Evolutionary conservation across 306 rosid genomes (phyloP).

Genomic region (Ormosia semicastrata): DNA sequence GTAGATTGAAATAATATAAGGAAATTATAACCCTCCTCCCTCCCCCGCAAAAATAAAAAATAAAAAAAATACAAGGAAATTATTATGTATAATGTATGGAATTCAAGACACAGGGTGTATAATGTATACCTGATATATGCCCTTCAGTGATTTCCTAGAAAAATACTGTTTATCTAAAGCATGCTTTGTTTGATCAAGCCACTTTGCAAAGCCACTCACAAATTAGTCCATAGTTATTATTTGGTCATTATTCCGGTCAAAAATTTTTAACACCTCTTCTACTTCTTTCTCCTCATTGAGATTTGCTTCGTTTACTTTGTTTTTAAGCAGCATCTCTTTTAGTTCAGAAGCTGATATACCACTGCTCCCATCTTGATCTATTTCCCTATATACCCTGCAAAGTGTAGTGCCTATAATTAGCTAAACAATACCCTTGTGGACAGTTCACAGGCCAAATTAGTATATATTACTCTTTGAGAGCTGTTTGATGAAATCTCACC

Average conservation of each 20-base stretch:
- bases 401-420: background rate
- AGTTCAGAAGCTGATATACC: constrained; percentile 40
- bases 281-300: constrained; percentile 32
- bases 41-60: no score
- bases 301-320: constrained; percentile 24
- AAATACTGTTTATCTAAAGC: constrained; percentile 33
- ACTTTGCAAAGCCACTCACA: constrained; percentile 42
- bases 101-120: background rate
- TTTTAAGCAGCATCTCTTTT: constrained; percentile 30
- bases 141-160: constrained; percentile 33
- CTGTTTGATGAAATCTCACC: constrained; percentile 22
- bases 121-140: constrained; percentile 32
- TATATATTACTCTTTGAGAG: background rate
- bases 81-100: background rate
- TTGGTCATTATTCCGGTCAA: constrained; percentile 35
- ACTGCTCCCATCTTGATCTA: constrained; percentile 43
- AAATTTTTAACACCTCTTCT: constrained; percentile 30
- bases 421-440: background rate
- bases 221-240: constrained; percentile 42
- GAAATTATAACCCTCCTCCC: no score
- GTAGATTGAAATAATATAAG: background rate
- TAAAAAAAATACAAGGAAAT: background rate
- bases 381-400: constrained; percentile 44
- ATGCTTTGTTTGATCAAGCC: constrained; percentile 39
- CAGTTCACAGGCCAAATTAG: background rate